Evolutionary conservation across 495 filamentous ascomycete species (phyloP), one percentile per base, ranked within the genome.

Genomic region (Penicillium psychrofluorescens): DNA sequence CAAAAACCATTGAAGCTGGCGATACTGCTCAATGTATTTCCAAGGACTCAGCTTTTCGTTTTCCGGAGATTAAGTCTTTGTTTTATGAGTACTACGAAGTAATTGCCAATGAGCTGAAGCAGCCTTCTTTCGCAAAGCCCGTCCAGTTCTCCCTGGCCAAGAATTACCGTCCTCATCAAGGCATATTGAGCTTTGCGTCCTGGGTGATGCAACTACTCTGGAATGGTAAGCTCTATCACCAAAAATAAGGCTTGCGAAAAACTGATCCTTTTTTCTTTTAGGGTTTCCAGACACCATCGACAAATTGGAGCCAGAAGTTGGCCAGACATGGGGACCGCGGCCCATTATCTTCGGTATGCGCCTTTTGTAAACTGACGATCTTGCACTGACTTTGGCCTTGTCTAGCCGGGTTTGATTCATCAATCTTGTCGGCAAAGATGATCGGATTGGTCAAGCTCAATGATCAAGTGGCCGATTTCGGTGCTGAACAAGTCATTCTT

Each of bases 11-110:
- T 34, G 15, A 10, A 66, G 64, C 70, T 5, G 69, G 69, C 1
- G 69, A 73, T 38, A 72, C 66, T 0, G 69, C 68, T 0, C 69
- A 73, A 48, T 62, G 61, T 10, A 72, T 73, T 27, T 70, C 70
- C 2, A 61, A 68, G 28, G 69, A 73, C 12, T 62, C 66, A 0
- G 64, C 54, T 1, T 72, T 71, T 27, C 62, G 68, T 1, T 72
- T 73, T 35, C 43, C 52, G 2, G 67, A 68, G 46, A 51, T 69
- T 10, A 73, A 70, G 48, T 52, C 54, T 2, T 48, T 71, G 11
- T 57, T 73, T 30, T 64, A 55, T 31, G 42, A 67, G 7, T 55
- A 58, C 13, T 70, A 68, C 40, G 43, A 50, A 1, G 30, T 22
- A 11, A 40, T 36, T 15, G 44, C 42, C 11, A 14, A 30, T 2